Conservation (phyloP, 2,329 filamentous ascomycete species). For the Ceratocystis eucalypticola region DNA sequence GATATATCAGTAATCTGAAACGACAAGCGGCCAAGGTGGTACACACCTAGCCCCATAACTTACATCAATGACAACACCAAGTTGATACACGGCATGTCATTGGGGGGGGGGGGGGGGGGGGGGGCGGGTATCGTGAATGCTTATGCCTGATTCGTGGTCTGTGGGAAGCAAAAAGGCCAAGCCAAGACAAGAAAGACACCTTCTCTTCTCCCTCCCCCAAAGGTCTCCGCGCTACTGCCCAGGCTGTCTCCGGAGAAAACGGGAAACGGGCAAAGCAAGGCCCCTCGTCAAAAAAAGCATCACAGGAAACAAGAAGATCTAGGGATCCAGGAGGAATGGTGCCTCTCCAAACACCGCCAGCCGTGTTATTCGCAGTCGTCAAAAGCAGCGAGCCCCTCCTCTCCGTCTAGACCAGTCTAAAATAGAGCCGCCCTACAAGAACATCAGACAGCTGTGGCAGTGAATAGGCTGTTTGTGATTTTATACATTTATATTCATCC, state of each 20-base stretch:
- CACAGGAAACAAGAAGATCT: neutral
- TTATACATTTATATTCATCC: neutral
- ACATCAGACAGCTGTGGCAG: neutral
- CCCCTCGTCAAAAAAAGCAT: neutral
- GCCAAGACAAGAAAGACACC: neutral
- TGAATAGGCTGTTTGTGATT: neutral
- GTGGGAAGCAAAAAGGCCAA: neutral
- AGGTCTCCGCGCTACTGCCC: neutral
- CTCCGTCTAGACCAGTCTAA: neutral
- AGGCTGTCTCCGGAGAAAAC: neutral
- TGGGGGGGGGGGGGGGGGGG: neutral
- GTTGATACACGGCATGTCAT: neutral
- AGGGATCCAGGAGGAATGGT: neutral
- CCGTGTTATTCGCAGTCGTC: neutral
- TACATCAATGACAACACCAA: neutral
- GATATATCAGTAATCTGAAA: neutral
- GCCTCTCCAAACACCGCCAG: neutral
- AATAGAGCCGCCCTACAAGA: slow-evolving; percentile 3
- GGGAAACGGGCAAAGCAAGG: neutral
- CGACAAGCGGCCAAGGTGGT: neutral
- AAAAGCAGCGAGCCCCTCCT: neutral
- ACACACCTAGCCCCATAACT: neutral
- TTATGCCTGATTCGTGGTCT: too few species aligned
- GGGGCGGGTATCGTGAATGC: neutral
- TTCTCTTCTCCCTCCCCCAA: too few species aligned